Evolutionary conservation across 208 protist species (phyloP).

Genomic region (Chromosphaera perkinsii): DNA sequence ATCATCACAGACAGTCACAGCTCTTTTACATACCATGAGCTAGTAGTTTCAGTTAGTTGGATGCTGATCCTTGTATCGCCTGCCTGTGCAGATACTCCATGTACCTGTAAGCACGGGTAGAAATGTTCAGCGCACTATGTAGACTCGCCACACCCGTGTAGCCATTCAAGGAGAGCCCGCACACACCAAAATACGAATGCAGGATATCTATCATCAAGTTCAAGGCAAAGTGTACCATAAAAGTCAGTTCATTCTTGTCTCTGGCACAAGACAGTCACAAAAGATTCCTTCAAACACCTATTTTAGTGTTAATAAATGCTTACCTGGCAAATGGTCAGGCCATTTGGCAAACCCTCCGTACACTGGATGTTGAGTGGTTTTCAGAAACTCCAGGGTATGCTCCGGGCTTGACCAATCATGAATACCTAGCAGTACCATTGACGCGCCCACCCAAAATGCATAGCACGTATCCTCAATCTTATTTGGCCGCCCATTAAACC

Average conservation of each 20-base stretch:
- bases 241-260: no score
- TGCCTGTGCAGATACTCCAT: no score
- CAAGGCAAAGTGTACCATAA: no score
- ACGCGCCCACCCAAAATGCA: conserved; percentile 86
- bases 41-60: no score
- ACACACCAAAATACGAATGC: conserved; percentile 21
- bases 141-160: not conserved
- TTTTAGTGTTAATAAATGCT: not conserved
- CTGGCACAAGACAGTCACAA: no score
- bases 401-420: not conserved
- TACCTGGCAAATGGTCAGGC: conserved; percentile 2
- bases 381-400: not conserved
- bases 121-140: conserved; percentile 14
- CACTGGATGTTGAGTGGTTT: conserved; percentile 2
- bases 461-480: conserved; percentile 96
- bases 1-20: no score
- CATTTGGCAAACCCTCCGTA: conserved; percentile 15
- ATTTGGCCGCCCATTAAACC: conserved; percentile 88
- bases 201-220: no score
- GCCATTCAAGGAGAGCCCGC: conserved; percentile 17
- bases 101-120: no score
- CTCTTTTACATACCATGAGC: no score
- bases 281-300: no score
- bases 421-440: conserved; percentile 31
- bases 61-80: no score